Percentiles rank a stretch among this genome's conserved stretches.
Evolutionary conservation across 2,329 filamentous ascomycete genomes (phyloP).

Genomic region (Thelonectria olida): DNA sequence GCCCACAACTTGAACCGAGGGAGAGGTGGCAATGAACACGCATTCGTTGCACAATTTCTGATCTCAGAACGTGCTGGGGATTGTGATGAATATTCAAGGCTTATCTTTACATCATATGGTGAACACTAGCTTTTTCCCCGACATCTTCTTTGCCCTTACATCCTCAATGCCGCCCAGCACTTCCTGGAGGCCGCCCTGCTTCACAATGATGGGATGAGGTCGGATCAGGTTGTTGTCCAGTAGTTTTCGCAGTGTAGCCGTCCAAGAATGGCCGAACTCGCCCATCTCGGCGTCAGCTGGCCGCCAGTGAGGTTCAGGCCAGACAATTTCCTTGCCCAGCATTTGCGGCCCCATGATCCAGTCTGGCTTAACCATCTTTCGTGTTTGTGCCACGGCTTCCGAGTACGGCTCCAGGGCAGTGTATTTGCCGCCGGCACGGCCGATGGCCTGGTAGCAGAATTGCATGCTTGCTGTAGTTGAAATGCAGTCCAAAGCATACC

Average conservation of each 20-base stretch:
- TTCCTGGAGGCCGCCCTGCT: background rate
- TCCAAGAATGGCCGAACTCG: background rate
- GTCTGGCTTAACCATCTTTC: background rate
- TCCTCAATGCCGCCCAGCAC: background rate
- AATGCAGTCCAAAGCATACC: slow-evolving; percentile 9
- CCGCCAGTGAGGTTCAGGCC: background rate
- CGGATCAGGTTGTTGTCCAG: background rate
- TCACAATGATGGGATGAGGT: background rate
- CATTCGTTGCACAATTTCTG: too few species aligned
- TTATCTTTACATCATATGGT: too few species aligned
- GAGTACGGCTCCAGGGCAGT: slow-evolving; percentile 43
- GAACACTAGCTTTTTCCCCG: background rate
- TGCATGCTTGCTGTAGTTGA: slow-evolving; percentile 19
- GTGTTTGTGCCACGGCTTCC: background rate
- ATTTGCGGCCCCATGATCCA: background rate
- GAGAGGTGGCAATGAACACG: too few species aligned
- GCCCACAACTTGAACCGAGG: too few species aligned
- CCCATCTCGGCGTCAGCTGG: background rate
- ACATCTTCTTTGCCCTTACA: background rate
- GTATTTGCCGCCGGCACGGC: slow-evolving; percentile 47
- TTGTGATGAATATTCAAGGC: too few species aligned
- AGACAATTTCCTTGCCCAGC: background rate
- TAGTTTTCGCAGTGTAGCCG: background rate
- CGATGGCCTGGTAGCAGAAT: slow-evolving; percentile 45
- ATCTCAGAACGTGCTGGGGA: too few species aligned